A percentile compares a stretch with the other conserved stretches of the same genome.
These are phyloP conservation scores for Puya raimondii DNA, from an alignment of 176 grass and related monocot species.

Conservation along the genomic window DNA sequence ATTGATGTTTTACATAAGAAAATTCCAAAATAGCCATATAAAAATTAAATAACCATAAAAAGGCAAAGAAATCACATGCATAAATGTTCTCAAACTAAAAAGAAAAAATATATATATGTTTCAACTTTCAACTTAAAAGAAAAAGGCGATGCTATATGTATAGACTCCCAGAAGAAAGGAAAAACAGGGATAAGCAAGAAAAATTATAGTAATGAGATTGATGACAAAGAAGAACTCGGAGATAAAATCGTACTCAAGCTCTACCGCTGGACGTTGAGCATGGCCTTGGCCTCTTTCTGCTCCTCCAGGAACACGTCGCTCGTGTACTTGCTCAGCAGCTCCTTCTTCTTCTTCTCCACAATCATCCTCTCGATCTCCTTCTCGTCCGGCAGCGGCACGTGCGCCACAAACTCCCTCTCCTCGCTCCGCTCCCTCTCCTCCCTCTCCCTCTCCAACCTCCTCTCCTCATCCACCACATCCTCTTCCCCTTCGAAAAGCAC, in stretches of 20 bases:
- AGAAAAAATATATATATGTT: too few relatives aligned
- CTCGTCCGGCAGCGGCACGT: conserved; percentile 80
- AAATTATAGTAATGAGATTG: too few relatives aligned
- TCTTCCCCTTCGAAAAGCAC: conserved; percentile 86
- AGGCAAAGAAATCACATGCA: too few relatives aligned
- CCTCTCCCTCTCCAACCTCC: conserved; percentile 50
- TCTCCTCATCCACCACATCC: conserved; percentile 94
- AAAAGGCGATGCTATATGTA: too few relatives aligned
- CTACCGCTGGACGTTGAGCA: conserved; percentile 86
- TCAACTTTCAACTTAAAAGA: too few relatives aligned
- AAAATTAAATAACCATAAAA: too few relatives aligned
- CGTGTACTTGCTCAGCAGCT: conserved; percentile 82
- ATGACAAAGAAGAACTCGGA: too few relatives aligned
- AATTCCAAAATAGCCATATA: too few relatives aligned
- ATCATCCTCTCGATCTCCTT: conserved; percentile 96
- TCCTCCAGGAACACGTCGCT: conserved; percentile 57
- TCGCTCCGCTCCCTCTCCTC: conserved; percentile 50
- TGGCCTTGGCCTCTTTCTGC: conserved; percentile 80
- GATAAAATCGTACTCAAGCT: neutral
- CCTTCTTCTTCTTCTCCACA: conserved; percentile 85
- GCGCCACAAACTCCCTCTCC: conserved; percentile 66
- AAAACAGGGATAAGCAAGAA: too few relatives aligned
- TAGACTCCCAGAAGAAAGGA: too few relatives aligned
- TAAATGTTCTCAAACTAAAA: too few relatives aligned
- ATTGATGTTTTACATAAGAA: too few relatives aligned